Percentiles rank a stretch among this genome's conserved stretches.
phyloP scores from a whole-genome alignment of 441 rosid species.

The Viola pubescens region DNA sequence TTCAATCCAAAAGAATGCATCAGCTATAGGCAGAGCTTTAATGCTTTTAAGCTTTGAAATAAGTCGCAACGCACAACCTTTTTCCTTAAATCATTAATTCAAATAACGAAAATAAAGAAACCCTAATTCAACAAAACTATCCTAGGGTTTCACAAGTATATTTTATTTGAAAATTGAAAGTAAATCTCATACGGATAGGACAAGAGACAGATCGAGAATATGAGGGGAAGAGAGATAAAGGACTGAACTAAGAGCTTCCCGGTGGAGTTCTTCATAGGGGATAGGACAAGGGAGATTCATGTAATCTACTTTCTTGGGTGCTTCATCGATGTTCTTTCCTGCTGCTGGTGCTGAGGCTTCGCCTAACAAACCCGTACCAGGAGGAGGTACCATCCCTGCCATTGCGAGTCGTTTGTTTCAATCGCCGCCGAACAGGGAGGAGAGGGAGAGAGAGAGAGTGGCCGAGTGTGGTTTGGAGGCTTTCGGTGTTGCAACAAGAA shows the following conservation, averaged over 20 bases:
- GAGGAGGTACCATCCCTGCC: constrained; percentile 46
- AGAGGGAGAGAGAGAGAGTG: neutral
- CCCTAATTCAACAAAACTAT: neutral
- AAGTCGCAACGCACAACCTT: too few species aligned
- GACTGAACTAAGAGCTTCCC: constrained; percentile 72
- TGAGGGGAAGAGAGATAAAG: neutral
- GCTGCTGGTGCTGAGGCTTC: constrained; percentile 23
- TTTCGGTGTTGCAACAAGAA: neutral
- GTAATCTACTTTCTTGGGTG: constrained; percentile 59
- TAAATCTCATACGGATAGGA: constrained; percentile 4
- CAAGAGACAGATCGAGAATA: neutral
- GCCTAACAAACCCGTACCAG: constrained; percentile 10
- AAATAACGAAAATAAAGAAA: neutral
- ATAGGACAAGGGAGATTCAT: constrained; percentile 79
- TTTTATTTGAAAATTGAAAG: neutral
- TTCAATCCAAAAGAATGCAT: too few species aligned
- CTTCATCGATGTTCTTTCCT: constrained; percentile 23
- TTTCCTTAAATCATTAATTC: neutral
- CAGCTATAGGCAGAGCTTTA: too few species aligned
- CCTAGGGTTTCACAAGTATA: constrained; percentile 12
- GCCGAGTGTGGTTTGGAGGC: neutral
- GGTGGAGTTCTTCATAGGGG: constrained; percentile 87
- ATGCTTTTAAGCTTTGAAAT: too few species aligned
- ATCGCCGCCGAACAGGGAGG: neutral
- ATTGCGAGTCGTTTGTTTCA: constrained; percentile 24